Base-by-base conservation (phyloP, 306 rosid genomes). In the Leucaena leucocephala region DNA sequence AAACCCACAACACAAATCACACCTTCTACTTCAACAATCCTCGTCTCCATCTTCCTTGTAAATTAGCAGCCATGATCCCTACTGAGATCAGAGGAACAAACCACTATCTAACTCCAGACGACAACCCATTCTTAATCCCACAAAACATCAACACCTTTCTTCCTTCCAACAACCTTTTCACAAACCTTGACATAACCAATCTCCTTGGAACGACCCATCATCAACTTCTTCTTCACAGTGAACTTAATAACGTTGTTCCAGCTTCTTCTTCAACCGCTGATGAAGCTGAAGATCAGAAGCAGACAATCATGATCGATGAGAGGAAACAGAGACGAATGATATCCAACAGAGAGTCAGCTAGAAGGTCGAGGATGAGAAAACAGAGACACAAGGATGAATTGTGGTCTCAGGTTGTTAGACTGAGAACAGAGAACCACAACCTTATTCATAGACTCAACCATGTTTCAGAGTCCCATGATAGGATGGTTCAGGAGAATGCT, bases 331-430 rank as follows among this genome's bases (percentile, higher is more conserved):
- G 97, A 57, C 49, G 98, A 62, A 93, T 93, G 98, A 91, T 93
- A 78, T 93, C 98, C 0, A 93, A 93, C 79, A 55, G 98, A 74
- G 98, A 93, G 82, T 93, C 98, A 0, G 98, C 98, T 3, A 72
- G 98, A 33, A 81, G 98, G 57, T 93, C 98, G 3, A 66, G 98
- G 84, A 93, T 93, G 98, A 82, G 98, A 86, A 93, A 93, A 67
- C 98, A 93, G 65, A 91, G 82, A 43, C 98, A 93, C 79, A 74
- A 91, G 19, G 97, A 91, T 55, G 98, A 93, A 73, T 89, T 93
- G 0, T 91, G 94, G 93, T 90, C 92, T 0, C 98, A 89, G 85
- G 93, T 93, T 36, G 82, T 89, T 3, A 78, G 92, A 33, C 94
- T 93, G 17, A 81, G 98, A 64, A 78, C 84, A 15, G 93, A 91